Percentiles rank a stretch among this genome's conserved stretches.
Evolutionary conservation across 495 filamentous ascomycete species (phyloP).

Genomic region (Hypomontagnella monticulosa): DNA sequence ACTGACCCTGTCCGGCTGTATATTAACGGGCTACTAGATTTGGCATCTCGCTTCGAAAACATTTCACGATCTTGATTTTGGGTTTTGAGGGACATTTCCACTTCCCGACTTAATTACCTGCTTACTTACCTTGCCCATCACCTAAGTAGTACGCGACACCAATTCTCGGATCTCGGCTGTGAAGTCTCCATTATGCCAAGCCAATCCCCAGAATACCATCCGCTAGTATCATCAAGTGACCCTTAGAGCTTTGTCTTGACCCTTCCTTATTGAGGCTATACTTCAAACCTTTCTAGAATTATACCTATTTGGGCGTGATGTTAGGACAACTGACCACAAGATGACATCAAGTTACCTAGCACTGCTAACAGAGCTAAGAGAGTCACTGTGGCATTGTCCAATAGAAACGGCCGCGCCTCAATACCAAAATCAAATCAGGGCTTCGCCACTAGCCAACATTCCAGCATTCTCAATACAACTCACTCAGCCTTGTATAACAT

Average conservation of each 20-base stretch:
- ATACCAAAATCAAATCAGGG: neutral
- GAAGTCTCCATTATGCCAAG: neutral
- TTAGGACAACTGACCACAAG: neutral
- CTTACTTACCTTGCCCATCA: neutral
- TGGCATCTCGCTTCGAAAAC: conserved; percentile 10
- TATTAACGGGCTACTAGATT: conserved; percentile 15
- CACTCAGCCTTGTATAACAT: too few relatives aligned
- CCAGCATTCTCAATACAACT: neutral
- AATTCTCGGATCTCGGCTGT: conserved; percentile 1
- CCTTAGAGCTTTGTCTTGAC: neutral
- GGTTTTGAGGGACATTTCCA: conserved; percentile 3
- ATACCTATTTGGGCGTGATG: conserved; percentile 25
- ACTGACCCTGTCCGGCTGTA: neutral
- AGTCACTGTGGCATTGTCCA: conserved; percentile 4
- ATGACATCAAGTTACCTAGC: neutral
- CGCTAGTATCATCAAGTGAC: neutral
- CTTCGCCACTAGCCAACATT: conserved; percentile 3
- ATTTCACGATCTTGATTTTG: too few relatives aligned
- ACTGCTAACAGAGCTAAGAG: neutral
- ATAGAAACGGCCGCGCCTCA: neutral
- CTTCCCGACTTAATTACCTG: too few relatives aligned
- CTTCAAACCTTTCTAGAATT: conserved; percentile 26
- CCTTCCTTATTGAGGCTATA: conserved; percentile 3
- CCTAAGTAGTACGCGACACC: neutral
- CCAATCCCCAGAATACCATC: neutral